A percentile compares a stretch with the other conserved stretches of the same genome.
These are phyloP conservation scores for Citrus reticulata DNA, from an alignment of 345 rosid species.

Conservation along the genomic window DNA sequence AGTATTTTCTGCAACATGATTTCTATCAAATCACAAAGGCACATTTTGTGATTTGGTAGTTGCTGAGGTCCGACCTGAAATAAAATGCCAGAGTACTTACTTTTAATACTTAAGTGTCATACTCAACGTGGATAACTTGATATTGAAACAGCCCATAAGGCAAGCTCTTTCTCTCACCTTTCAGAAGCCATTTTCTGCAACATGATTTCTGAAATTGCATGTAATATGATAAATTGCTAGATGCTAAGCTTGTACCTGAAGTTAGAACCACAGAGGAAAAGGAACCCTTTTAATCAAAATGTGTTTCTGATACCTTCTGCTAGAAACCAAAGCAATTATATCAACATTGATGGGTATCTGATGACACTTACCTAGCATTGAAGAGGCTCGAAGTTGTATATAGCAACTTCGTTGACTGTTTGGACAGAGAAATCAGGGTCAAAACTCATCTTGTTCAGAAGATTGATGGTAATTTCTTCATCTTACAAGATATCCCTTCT, in stretches of 20 bases:
- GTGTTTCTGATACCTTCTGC: background rate
- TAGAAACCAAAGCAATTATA: background rate
- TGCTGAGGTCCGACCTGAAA: background rate
- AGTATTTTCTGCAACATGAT: background rate
- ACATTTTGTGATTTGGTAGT: background rate
- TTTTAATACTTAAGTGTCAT: too few species aligned
- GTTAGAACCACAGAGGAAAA: background rate
- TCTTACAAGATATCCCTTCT: background rate
- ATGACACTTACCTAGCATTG: conserved; percentile 29
- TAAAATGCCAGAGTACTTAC: background rate
- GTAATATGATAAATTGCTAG: too few species aligned
- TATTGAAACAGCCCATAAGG: background rate
- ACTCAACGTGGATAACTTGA: background rate
- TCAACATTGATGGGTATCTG: too few species aligned
- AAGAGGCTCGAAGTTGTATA: conserved; percentile 16
- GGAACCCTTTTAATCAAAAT: background rate
- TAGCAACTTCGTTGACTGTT: background rate
- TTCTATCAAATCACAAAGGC: background rate
- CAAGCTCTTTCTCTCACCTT: background rate
- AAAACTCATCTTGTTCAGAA: background rate
- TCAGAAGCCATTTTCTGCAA: background rate
- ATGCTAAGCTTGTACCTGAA: background rate
- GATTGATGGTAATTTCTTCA: conserved; percentile 14
- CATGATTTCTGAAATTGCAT: background rate
- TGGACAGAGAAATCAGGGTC: conserved; percentile 9